Evolutionary conservation across 2,329 filamentous ascomycete species (phyloP).

Genomic region (Calonectria pseudoturangicola): DNA sequence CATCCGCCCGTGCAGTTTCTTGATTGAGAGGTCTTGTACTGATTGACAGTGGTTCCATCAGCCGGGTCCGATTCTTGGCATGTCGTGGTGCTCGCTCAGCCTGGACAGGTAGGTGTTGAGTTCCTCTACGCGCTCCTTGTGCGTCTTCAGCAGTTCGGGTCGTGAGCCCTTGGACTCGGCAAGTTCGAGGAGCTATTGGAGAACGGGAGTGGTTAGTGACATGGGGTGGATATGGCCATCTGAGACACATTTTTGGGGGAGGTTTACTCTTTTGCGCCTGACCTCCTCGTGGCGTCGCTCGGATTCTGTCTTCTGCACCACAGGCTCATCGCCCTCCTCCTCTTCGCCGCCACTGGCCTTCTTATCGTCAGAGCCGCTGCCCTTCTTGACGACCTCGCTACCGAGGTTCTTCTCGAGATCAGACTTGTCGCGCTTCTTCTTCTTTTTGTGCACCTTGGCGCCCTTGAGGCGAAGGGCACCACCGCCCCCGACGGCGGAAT

Average conservation of each 20-base stretch:
- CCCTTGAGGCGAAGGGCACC: constrained; percentile 93
- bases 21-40: not conserved
- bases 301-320: constrained; percentile 84
- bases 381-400: constrained; percentile 54
- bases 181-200: constrained; percentile 84
- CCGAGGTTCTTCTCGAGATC: constrained; percentile 70
- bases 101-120: constrained; percentile 94
- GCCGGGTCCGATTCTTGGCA: constrained; percentile 82
- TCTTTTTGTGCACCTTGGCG: constrained; percentile 76
- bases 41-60: constrained; percentile 54
- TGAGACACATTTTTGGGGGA: not conserved
- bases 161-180: constrained; percentile 75
- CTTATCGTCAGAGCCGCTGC: constrained; percentile 44
- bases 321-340: constrained; percentile 56
- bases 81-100: constrained; percentile 97
- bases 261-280: constrained; percentile 84
- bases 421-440: constrained; percentile 75
- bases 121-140: constrained; percentile 97
- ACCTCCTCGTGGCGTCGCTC: constrained; percentile 88
- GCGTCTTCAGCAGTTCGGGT: constrained; percentile 92
- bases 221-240: not conserved
- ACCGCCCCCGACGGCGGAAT: constrained; percentile 77
- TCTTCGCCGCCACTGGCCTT: constrained; percentile 49
- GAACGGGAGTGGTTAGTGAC: constrained; percentile 20
- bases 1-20: not conserved